Percentiles rank a stretch among this genome's conserved stretches.
These are phyloP conservation scores for Mucor irregularis DNA, from an alignment of 371 early-diverging fungal species.

Conservation along the genomic window DNA sequence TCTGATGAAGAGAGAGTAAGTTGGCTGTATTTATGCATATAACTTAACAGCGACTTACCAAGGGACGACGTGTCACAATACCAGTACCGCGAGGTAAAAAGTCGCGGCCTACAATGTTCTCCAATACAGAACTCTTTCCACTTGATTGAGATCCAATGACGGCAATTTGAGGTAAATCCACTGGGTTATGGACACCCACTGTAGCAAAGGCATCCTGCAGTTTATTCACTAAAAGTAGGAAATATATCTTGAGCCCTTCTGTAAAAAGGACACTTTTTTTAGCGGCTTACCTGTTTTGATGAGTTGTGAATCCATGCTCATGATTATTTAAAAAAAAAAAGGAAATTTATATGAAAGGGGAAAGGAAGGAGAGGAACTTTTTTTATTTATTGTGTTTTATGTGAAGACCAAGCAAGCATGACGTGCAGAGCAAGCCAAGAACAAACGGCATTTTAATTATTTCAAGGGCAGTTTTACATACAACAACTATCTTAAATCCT, in stretches of 20 bases:
- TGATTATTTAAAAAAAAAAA: not conserved
- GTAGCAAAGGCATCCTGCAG: slow-evolving; percentile 97
- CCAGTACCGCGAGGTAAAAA: slow-evolving; percentile 97
- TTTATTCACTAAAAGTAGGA: slow-evolving; percentile 66
- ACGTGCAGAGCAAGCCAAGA: not conserved
- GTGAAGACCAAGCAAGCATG: too few relatives aligned
- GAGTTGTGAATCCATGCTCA: slow-evolving; percentile 54
- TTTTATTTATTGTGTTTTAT: not conserved
- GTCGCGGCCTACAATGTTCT: slow-evolving; percentile 98
- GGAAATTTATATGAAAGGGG: not conserved
- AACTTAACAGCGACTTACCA: slow-evolving; percentile 64
- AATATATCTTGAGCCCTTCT: not conserved
- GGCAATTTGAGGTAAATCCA: slow-evolving; percentile 98
- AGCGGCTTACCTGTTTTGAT: slow-evolving; percentile 55
- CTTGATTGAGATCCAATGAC: slow-evolving; percentile 97
- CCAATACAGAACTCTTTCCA: slow-evolving; percentile 98
- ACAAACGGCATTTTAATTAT: not conserved
- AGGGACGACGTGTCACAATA: slow-evolving; percentile 93
- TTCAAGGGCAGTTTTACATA: too few relatives aligned
- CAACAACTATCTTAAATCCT: slow-evolving; percentile 1
- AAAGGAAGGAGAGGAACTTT: not conserved
- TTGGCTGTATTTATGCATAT: not conserved
- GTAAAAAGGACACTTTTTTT: not conserved
- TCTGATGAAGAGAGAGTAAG: slow-evolving; percentile 36
- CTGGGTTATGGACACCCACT: slow-evolving; percentile 95